phyloP scores from a whole-genome alignment of 805 yeast species.

The Ascoidea rubescens region DNA sequence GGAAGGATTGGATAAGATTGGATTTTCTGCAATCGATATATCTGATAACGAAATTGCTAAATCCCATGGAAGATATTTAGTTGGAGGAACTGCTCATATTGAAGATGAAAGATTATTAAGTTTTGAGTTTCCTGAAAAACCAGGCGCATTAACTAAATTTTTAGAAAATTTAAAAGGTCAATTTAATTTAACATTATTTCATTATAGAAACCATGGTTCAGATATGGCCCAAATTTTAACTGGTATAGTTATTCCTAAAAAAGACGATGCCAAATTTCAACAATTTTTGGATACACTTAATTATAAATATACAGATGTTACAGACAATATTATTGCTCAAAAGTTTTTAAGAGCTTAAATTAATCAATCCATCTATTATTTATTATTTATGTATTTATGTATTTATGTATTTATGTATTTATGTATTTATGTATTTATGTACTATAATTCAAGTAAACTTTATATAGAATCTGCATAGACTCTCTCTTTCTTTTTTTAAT shows the following conservation, averaged over 20 bases:
- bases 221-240: constrained; percentile 89
- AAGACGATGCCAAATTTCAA: constrained; percentile 50
- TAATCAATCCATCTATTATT: no score
- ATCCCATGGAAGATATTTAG: constrained; percentile 88
- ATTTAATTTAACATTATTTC: constrained; percentile 93
- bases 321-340: constrained; percentile 75
- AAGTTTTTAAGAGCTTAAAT: constrained; percentile 42
- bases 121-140: constrained; percentile 95
- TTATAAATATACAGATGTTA: constrained; percentile 68
- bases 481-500: no score
- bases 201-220: constrained; percentile 92
- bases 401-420: no score
- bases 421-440: no score
- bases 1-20: constrained; percentile 40
- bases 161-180: constrained; percentile 52
- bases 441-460: no score
- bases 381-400: no score
- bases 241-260: constrained; percentile 74
- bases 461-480: no score
- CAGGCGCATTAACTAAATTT: constrained; percentile 83
- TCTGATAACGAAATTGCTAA: constrained; percentile 92
- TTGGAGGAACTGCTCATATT: constrained; percentile 76
- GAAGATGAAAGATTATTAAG: constrained; percentile 65
- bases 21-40: constrained; percentile 69
- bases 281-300: constrained; percentile 58